Conservation (phyloP, 2,329 filamentous ascomycete genomes). For the Escovopsis sp. region DNA sequence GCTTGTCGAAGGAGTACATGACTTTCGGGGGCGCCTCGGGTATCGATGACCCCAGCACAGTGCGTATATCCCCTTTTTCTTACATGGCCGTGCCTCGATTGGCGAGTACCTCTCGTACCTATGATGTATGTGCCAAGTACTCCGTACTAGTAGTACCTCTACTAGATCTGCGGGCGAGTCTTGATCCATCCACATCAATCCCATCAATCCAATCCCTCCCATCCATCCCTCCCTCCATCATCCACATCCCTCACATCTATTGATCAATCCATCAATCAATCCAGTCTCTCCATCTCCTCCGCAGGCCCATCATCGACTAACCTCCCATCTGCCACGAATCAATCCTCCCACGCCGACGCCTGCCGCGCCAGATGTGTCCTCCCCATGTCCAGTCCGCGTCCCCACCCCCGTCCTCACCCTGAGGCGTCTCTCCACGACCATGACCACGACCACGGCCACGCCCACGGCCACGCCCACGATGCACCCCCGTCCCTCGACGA, state of each 20-base stretch:
- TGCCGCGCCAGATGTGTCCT: slow-evolving; percentile 38
- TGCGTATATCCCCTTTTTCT: no score
- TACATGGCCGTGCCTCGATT: no score
- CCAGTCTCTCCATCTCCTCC: background rate
- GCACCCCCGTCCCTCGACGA: slow-evolving; percentile 2
- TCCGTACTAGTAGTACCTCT: no score
- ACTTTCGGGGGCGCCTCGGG: no score
- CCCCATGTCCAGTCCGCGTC: slow-evolving; percentile 42
- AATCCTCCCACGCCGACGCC: slow-evolving; percentile 11
- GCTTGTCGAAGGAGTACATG: no score
- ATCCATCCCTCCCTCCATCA: slow-evolving; percentile 2
- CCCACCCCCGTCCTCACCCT: slow-evolving; percentile 10
- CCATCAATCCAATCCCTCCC: no score
- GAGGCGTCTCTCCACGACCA: slow-evolving; percentile 9
- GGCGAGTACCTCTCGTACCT: no score
- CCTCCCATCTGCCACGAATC: slow-evolving; percentile 11
- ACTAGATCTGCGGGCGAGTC: no score
- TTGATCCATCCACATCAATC: no score
- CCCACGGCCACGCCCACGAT: slow-evolving; percentile 6
- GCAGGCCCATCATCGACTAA: slow-evolving; percentile 8
- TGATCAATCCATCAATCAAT: background rate
- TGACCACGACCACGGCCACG: slow-evolving; percentile 2
- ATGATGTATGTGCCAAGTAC: no score
- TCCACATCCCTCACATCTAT: slow-evolving; percentile 3
- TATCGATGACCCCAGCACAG: no score